These are phyloP conservation scores for Fraxinus greggii DNA, from an alignment of 305 asterid genomes.

Conservation along the genomic window DNA sequence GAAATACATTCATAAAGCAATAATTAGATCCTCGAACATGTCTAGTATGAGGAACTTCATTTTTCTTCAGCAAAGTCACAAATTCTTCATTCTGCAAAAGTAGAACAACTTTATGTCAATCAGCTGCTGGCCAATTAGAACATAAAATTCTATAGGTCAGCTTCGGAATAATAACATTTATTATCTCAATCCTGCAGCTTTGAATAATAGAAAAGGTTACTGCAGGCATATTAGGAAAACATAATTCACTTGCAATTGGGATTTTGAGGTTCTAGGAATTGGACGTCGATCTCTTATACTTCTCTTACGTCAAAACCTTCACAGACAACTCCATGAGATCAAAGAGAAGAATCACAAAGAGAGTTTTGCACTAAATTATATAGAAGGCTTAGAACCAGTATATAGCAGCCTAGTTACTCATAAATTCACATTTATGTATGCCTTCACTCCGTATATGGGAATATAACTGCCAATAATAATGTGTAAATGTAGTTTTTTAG, in stretches of 20 bases:
- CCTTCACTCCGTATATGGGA: neutral
- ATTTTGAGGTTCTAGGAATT: neutral
- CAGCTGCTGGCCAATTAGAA: neutral
- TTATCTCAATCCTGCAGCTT: neutral
- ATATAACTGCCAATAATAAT: neutral
- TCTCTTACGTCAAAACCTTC: neutral
- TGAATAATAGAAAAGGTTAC: neutral
- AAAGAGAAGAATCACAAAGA: neutral
- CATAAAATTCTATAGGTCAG: neutral
- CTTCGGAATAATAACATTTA: neutral
- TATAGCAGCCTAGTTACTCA: neutral
- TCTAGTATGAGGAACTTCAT: constrained; percentile 77
- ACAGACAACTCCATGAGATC: neutral
- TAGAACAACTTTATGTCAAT: neutral
- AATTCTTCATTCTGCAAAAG: constrained; percentile 72
- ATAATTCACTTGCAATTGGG: neutral
- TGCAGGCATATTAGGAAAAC: neutral
- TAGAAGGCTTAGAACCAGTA: neutral
- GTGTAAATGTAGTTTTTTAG: neutral
- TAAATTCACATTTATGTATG: neutral
- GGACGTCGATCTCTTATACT: neutral
- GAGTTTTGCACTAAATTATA: neutral
- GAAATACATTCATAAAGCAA: constrained; percentile 84
- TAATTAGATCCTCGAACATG: constrained; percentile 87
- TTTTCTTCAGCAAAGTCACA: constrained; percentile 52